Percentiles rank a stretch among this genome's conserved stretches.
phyloP scores from a whole-genome alignment of 768 basidiomycete genomes.

The Mycena galericulata region DNA sequence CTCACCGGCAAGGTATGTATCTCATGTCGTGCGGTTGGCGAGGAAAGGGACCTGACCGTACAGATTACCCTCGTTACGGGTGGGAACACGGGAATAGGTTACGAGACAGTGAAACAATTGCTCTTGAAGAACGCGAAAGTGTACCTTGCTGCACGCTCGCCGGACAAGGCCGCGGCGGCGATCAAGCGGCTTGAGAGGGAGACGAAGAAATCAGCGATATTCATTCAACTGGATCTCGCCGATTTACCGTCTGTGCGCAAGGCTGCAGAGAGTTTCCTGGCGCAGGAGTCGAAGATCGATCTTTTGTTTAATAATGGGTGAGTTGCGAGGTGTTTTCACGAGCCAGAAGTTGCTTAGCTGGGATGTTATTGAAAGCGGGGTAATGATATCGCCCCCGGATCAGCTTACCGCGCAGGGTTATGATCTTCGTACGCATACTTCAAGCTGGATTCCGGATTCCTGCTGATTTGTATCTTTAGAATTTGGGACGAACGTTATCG shows the following conservation, averaged over 20 bases:
- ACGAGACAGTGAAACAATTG: constrained; percentile 51
- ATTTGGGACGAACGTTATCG: constrained; percentile 33
- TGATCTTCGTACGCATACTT: constrained; percentile 5
- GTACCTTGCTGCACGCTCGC: constrained; percentile 40
- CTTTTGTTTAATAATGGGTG: constrained; percentile 45
- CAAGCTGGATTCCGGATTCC: no score
- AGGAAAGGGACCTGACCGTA: no score
- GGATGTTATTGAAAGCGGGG: constrained; percentile 29
- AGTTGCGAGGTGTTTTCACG: background rate
- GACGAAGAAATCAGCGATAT: constrained; percentile 39
- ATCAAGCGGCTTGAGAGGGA: constrained; percentile 41
- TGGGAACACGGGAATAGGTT: constrained; percentile 55
- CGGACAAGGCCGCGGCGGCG: constrained; percentile 34
- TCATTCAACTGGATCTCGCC: constrained; percentile 42
- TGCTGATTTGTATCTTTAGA: background rate
- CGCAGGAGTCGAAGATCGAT: constrained; percentile 34
- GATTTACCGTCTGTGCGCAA: constrained; percentile 41
- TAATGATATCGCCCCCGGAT: constrained; percentile 39
- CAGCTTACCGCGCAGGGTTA: constrained; percentile 36
- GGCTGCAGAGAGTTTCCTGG: constrained; percentile 37
- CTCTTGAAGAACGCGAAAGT: constrained; percentile 44
- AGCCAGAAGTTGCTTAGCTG: background rate
- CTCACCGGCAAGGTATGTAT: background rate
- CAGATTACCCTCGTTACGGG: constrained; percentile 51
- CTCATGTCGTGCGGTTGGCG: no score